Conservation (phyloP, 2,329 filamentous ascomycete genomes). For the Pseudopyricularia javanii region DNA sequence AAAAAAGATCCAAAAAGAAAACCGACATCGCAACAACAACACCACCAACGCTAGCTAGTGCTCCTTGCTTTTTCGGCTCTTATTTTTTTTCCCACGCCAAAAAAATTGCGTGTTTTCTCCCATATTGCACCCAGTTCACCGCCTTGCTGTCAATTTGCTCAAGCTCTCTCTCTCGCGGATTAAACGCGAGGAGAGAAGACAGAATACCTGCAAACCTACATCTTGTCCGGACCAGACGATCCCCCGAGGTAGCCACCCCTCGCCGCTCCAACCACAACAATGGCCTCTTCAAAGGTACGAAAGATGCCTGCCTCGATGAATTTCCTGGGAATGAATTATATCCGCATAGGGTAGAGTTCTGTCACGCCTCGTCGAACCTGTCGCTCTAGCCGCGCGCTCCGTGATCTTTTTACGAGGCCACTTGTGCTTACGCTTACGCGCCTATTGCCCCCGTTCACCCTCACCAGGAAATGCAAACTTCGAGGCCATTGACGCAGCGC, state of each 20-base stretch:
- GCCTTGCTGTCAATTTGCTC: constrained; percentile 11
- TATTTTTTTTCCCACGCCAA: not conserved
- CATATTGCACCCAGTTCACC: constrained; percentile 8
- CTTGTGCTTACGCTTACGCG: constrained; percentile 26
- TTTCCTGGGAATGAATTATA: not conserved
- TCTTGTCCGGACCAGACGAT: constrained; percentile 9
- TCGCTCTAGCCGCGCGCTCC: not conserved
- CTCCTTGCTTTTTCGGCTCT: not conserved
- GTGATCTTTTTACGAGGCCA: constrained; percentile 8
- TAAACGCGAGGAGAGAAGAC: constrained; percentile 3
- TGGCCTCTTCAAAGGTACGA: constrained; percentile 51
- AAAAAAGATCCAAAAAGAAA: not conserved
- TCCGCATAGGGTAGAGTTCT: not conserved
- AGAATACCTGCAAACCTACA: not conserved
- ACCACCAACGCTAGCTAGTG: not conserved
- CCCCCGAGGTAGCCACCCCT: constrained; percentile 13
- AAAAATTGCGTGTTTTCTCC: constrained; percentile 6
- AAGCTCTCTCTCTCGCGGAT: constrained; percentile 1
- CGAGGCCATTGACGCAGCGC: constrained; percentile 55
- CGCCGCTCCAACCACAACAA: constrained; percentile 24
- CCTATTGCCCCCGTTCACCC: constrained; percentile 7
- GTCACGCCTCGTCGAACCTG: not conserved
- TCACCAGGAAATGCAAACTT: constrained; percentile 49
- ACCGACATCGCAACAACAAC: too few species aligned
- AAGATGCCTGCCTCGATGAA: constrained; percentile 5